Percentiles rank a stretch among this genome's conserved stretches.
phyloP scores from a whole-genome alignment of 139 green algal species.

The Edaphochlamys debaryana region DNA sequence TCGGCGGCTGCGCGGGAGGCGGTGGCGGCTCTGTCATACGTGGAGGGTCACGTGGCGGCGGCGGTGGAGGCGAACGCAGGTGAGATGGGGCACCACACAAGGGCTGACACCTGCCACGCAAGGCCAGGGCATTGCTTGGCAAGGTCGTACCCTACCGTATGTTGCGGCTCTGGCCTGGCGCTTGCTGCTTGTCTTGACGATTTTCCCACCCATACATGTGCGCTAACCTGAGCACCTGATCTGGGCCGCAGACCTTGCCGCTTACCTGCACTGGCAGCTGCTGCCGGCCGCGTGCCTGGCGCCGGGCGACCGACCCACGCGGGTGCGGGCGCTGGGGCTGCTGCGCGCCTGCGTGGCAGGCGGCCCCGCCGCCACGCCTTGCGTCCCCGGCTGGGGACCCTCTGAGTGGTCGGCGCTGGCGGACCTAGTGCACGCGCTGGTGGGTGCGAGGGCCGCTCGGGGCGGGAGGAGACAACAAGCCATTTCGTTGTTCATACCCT shows the following conservation, averaged over 20 bases:
- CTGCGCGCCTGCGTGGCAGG: neutral
- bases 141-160: neutral
- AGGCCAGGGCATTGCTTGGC: neutral
- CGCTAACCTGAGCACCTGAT: neutral
- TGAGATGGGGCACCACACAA: neutral
- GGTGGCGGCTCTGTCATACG: neutral
- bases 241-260: neutral
- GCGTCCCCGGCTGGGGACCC: neutral
- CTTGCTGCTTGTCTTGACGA: neutral
- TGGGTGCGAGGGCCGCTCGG: neutral
- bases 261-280: neutral
- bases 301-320: constrained; percentile 13
- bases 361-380: neutral
- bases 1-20: neutral
- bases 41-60: neutral
- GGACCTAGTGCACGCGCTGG: constrained; percentile 35
- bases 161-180: neutral
- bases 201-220: neutral
- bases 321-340: constrained; percentile 14
- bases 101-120: neutral
- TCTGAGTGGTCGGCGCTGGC: neutral
- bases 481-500: neutral
- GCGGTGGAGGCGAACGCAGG: neutral
- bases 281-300: constrained; percentile 21
- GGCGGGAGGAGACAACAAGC: neutral